These are phyloP conservation scores for Gliomastix tumulicola DNA, from an alignment of 2,329 filamentous ascomycete species.

Conservation along the genomic window DNA sequence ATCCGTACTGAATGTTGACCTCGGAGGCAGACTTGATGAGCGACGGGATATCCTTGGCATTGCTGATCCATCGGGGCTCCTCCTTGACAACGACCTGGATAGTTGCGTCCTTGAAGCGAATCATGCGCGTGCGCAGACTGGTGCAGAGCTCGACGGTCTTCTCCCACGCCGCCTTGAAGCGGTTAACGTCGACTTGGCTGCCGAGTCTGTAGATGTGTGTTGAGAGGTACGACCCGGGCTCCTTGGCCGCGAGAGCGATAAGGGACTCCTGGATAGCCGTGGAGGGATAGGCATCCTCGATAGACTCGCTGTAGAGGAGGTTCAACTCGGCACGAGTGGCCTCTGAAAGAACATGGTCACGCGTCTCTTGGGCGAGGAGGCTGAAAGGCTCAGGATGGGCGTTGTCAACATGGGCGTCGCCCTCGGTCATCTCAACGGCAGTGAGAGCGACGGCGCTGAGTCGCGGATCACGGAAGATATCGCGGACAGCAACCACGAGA, in stretches of 20 bases:
- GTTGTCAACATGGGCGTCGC: neutral
- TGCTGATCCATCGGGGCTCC: conserved; percentile 1
- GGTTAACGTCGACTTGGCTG: conserved; percentile 2
- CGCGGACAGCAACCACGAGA: conserved; percentile 4
- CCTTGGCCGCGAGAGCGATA: conserved; percentile 35
- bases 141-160: conserved; percentile 6
- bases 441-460: neutral
- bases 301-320: conserved; percentile 2
- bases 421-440: neutral
- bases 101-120: conserved; percentile 4
- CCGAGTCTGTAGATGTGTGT: conserved; percentile 8
- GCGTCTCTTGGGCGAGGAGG: neutral
- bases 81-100: conserved; percentile 7
- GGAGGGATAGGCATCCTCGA: conserved; percentile 42
- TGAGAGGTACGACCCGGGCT: conserved; percentile 9
- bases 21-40: neutral
- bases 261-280: conserved; percentile 41
- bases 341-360: neutral
- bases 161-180: conserved; percentile 10
- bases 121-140: conserved; percentile 10
- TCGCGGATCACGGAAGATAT: neutral
- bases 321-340: conserved; percentile 1
- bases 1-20: neutral
- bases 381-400: neutral
- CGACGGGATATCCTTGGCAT: neutral